Conservation (phyloP, 169 alveolate genomes). For the Plasmodium coatneyi region DNA sequence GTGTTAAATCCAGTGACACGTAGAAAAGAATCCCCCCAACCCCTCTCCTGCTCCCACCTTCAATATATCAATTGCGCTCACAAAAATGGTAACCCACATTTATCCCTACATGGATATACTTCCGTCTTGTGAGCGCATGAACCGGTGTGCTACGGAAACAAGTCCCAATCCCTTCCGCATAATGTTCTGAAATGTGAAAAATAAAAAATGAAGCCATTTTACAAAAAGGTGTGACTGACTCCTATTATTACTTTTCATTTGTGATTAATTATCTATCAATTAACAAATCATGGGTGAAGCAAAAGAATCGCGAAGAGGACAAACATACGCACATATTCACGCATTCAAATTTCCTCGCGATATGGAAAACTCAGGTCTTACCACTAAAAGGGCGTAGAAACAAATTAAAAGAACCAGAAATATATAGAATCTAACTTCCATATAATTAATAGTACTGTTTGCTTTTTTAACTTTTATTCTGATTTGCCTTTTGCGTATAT, state of each 20-base stretch:
- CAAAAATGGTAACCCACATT: neutral
- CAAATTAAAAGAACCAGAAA: conserved; percentile 7
- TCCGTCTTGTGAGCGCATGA: neutral
- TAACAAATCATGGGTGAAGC: neutral
- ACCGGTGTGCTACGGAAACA: neutral
- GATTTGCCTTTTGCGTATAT: neutral
- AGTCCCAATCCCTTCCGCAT: conserved; percentile 2
- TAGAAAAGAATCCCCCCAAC: neutral
- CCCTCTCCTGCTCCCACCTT: neutral
- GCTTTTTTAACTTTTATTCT: neutral
- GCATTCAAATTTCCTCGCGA: neutral
- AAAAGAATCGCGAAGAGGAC: neutral
- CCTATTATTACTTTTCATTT: neutral
- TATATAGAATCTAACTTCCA: conserved; percentile 12
- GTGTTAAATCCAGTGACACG: neutral
- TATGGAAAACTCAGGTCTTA: neutral
- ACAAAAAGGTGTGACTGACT: neutral
- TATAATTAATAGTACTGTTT: neutral
- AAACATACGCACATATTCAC: neutral
- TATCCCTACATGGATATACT: neutral
- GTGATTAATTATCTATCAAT: neutral
- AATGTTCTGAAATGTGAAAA: neutral
- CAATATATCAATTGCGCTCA: neutral
- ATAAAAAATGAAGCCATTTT: neutral
- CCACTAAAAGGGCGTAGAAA: conserved; percentile 10